These are phyloP conservation scores for Microdochium paspali DNA, from an alignment of 2,329 filamentous ascomycete genomes.

Conservation along the genomic window DNA sequence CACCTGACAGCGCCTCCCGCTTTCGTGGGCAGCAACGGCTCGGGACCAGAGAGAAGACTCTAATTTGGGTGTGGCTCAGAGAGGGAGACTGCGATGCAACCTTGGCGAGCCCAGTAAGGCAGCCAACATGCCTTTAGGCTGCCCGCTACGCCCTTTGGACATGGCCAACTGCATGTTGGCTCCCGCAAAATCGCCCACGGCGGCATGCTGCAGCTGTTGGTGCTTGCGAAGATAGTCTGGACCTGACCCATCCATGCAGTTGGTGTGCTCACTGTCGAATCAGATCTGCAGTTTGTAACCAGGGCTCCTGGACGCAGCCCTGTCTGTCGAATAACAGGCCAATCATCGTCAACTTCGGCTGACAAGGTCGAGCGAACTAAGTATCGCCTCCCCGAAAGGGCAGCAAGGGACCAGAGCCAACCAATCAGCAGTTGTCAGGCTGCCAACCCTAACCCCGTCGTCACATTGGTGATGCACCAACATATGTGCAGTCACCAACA, in stretches of 20 bases:
- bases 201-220: background rate
- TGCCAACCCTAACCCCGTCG: too few species aligned
- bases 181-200: background rate
- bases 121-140: background rate
- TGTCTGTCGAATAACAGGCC: background rate
- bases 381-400: background rate
- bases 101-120: background rate
- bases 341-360: background rate
- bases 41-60: background rate
- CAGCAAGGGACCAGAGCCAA: background rate
- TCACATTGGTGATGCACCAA: too few species aligned
- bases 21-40: background rate
- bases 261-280: background rate
- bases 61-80: slow-evolving; percentile 1
- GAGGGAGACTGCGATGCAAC: background rate
- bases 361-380: background rate
- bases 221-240: background rate
- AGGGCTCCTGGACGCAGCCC: background rate
- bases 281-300: background rate
- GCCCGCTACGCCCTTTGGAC: background rate
- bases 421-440: background rate
- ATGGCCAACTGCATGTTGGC: background rate
- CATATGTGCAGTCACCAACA: too few species aligned
- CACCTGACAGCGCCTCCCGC: background rate
- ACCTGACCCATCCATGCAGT: background rate